Base-by-base conservation (phyloP, 2,329 filamentous ascomycete species). In the Zopfia rhizophila region DNA sequence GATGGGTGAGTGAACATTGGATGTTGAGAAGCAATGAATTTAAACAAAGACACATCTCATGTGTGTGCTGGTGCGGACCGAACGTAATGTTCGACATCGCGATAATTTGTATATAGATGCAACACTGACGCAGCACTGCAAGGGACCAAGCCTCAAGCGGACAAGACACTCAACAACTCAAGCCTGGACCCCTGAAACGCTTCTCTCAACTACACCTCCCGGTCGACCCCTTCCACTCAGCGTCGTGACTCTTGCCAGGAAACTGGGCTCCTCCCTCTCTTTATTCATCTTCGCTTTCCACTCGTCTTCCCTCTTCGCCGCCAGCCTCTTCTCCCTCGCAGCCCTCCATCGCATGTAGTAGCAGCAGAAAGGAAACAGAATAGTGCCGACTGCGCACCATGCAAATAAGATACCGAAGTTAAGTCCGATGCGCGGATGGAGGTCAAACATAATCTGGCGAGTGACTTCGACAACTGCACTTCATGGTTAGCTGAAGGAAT, bases 401-500 rank as follows among this genome's bases (percentile, higher is more conserved):
- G 78, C 78, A 46, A 85, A 77, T 17, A 87, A 60, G 4, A 87
- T 66, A 1, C 80, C 84, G 59, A 87, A 80, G 55, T 87, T 82
- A 5, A 85, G 66, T 0, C 82, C 82, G 28, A 86, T 80, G 10
- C 76, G 65, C 1, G 80, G 80, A 49, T 83, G 79, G 4, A 82
- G 71, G 46, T 82, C 83, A 55, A 88, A 87, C 4, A 87, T 56
- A 14, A 85, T 78, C 4, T 80, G 80, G n/a, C 84, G 75, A 5
- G 78, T 77, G 2, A 76, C 82, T 59, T 83, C 76, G 28, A 87
- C 84, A 23, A 87, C 74, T 77, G 40, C 5, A n/a, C n/a, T n/a
- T n/a, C n/a, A n/a, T n/a, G n/a, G n/a, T n/a, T n/a, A 7, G 12
- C 4, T 25, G 11, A 16, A 17, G 38, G 13, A 18, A 16, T 11